Percentiles rank a stretch among this genome's conserved stretches.
Evolutionary conservation across 345 rosid species (phyloP).

Genomic region (Gossypium ekmanianum): DNA sequence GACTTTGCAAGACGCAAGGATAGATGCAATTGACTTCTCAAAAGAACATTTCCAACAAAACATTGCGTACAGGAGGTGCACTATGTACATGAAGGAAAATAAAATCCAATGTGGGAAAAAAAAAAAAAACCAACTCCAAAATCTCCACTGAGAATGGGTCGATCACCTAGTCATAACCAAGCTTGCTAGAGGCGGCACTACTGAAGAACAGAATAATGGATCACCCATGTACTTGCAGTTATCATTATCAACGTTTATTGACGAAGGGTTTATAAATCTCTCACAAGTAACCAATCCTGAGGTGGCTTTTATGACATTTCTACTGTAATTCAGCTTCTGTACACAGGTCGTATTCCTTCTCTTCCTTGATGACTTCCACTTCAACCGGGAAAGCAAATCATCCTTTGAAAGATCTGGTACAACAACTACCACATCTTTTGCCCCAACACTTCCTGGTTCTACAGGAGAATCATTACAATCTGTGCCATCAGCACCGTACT

Average conservation of each 20-base stretch:
- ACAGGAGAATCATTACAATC: constrained; percentile 16
- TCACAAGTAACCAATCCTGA: constrained; percentile 16
- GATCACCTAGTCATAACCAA: constrained; percentile 69
- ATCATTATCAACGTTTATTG: constrained; percentile 49
- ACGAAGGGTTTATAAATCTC: constrained; percentile 27
- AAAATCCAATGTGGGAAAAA: constrained; percentile 18
- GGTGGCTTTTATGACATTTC: constrained; percentile 4
- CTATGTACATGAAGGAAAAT: constrained; percentile 17
- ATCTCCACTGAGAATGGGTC: neutral
- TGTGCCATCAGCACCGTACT: constrained; percentile 20
- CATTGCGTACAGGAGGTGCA: neutral
- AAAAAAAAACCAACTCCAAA: constrained; percentile 6
- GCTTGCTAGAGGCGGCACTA: constrained; percentile 46
- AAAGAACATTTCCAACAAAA: constrained; percentile 5
- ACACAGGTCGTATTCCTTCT: constrained; percentile 35
- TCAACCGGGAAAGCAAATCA: constrained; percentile 44
- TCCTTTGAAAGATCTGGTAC: constrained; percentile 53
- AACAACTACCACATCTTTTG: constrained; percentile 23
- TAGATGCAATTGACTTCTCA: constrained; percentile 24
- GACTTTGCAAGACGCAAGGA: neutral
- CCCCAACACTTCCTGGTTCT: constrained; percentile 21
- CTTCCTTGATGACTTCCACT: constrained; percentile 64
- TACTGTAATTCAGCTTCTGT: constrained; percentile 23
- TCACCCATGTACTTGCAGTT: constrained; percentile 59
- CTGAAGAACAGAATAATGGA: constrained; percentile 45